Conservation (phyloP, 2,329 filamentous ascomycete genomes). For the Hymenoscyphus fraxineus region DNA sequence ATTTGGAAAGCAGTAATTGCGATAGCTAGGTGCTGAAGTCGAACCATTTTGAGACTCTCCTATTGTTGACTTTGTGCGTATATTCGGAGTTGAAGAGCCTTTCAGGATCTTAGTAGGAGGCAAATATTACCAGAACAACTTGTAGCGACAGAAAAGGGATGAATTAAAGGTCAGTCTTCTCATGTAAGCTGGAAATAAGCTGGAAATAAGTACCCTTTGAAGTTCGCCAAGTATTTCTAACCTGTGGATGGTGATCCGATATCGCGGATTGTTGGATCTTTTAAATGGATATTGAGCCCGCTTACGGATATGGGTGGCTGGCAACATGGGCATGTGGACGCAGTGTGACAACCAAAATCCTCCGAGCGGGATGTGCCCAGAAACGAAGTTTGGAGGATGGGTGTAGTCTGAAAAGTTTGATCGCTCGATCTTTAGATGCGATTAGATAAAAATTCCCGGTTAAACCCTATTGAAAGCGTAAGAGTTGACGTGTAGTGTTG, state of each 20-base stretch:
- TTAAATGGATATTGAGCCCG: background rate
- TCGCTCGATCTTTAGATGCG: conserved; percentile 1
- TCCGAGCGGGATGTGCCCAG: background rate
- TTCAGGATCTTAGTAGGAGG: background rate
- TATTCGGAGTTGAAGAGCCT: background rate
- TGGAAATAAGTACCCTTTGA: conserved; percentile 4
- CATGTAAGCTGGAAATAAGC: background rate
- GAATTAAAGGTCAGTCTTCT: background rate
- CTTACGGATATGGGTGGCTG: background rate
- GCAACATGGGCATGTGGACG: background rate
- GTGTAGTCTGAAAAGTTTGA: background rate
- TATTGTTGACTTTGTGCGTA: conserved; percentile 2
- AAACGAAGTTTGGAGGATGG: background rate
- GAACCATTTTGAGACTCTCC: conserved; percentile 17
- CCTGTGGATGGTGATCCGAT: background rate
- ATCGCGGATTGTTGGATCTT: conserved; percentile 1
- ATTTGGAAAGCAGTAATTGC: conserved; percentile 10
- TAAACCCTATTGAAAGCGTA: background rate
- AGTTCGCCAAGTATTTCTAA: conserved; percentile 2
- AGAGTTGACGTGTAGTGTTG: background rate
- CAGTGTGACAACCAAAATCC: background rate
- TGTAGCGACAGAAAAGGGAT: background rate
- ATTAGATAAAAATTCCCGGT: conserved; percentile 7
- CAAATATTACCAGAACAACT: conserved; percentile 2
- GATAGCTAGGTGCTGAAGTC: conserved; percentile 10